These are phyloP conservation scores for Aspergillus japonicus DNA, from an alignment of 2,329 filamentous ascomycete species.

Conservation along the genomic window DNA sequence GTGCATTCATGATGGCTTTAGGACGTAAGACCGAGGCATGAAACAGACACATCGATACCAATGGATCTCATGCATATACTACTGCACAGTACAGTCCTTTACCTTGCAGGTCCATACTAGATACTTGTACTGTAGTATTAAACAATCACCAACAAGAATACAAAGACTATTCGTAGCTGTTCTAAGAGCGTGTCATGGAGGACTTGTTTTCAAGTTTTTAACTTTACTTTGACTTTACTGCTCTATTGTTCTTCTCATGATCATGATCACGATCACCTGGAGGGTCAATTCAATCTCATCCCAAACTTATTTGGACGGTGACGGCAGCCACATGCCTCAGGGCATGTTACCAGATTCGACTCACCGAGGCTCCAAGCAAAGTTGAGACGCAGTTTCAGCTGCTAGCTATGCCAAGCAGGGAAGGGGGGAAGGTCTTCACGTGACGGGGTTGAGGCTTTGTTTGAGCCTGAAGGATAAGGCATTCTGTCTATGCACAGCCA, in stretches of 20 bases:
- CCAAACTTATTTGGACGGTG: no score
- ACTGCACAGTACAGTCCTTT: no score
- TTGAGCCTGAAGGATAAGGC: not conserved
- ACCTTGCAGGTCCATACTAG: no score
- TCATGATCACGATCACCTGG: not conserved
- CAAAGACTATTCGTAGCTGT: no score
- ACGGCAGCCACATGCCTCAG: not conserved
- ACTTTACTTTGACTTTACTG: no score
- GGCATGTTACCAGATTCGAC: slow-evolving; percentile 12
- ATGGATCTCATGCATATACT: not conserved
- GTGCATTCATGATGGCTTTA: not conserved
- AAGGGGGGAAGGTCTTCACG: not conserved
- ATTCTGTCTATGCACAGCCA: no score
- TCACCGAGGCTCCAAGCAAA: slow-evolving; percentile 8
- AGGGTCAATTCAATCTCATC: not conserved
- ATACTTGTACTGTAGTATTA: no score
- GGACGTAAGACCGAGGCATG: not conserved
- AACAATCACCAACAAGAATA: no score
- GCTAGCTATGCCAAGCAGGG: not conserved
- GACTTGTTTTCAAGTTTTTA: no score
- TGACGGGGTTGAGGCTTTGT: not conserved
- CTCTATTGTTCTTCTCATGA: no score
- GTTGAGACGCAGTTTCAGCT: slow-evolving; percentile 1
- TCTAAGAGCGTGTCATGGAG: no score
- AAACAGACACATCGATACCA: not conserved